Percentiles rank a stretch among this genome's conserved stretches.
These are phyloP conservation scores for Juglanconis oblonga DNA, from an alignment of 2,329 filamentous ascomycete genomes.

Conservation along the genomic window DNA sequence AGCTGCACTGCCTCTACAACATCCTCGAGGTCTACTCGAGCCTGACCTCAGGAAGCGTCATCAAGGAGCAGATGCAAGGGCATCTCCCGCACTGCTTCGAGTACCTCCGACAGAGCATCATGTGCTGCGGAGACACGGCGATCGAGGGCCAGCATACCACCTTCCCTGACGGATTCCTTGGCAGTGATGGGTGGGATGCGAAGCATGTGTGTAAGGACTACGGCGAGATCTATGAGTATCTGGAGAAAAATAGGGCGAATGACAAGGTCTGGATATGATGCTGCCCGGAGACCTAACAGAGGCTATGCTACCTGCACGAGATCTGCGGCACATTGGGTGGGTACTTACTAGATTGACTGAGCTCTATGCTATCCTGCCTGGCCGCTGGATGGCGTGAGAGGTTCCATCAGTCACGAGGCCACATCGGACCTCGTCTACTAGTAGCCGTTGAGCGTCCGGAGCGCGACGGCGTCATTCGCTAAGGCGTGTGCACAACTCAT, in stretches of 20 bases:
- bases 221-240: slow-evolving; percentile 30
- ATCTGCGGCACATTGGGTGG: too few species aligned
- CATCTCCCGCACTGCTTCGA: slow-evolving; percentile 40
- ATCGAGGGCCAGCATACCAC: slow-evolving; percentile 38
- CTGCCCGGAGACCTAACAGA: too few species aligned
- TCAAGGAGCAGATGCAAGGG: slow-evolving; percentile 31
- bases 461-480: too few species aligned
- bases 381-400: too few species aligned
- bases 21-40: slow-evolving; percentile 36
- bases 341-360: too few species aligned
- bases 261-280: slow-evolving; percentile 36
- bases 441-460: too few species aligned
- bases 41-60: slow-evolving; percentile 26
- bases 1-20: slow-evolving; percentile 40
- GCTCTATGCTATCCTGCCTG: too few species aligned
- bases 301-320: too few species aligned
- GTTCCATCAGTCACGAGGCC: too few species aligned
- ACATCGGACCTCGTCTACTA: too few species aligned
- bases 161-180: slow-evolving; percentile 33
- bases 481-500: too few species aligned
- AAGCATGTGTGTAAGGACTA: slow-evolving; percentile 41
- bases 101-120: slow-evolving; percentile 32
- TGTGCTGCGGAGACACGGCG: slow-evolving; percentile 31
- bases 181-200: slow-evolving; percentile 42
- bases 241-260: slow-evolving; percentile 32